Conservation (phyloP, 2,329 filamentous ascomycete species). For the Tolypocladium pustulatum region DNA sequence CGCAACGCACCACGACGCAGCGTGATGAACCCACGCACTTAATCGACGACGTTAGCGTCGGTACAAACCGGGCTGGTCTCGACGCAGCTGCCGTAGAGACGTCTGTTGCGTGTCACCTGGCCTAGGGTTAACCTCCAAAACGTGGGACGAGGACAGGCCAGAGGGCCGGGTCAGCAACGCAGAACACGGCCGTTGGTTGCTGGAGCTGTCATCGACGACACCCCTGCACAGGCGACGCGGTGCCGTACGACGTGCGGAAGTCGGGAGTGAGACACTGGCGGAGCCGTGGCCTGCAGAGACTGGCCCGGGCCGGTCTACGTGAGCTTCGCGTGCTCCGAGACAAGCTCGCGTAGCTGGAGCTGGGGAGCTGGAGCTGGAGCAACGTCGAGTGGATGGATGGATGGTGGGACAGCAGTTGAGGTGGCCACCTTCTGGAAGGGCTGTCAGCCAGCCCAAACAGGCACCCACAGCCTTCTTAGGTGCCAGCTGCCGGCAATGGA, state of each 20-base stretch:
- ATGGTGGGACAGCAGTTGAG: neutral
- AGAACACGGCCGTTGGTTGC: neutral
- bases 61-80: conserved; percentile 1
- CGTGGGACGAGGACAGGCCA: neutral
- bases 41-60: neutral
- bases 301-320: too few species aligned
- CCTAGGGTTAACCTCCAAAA: neutral
- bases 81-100: neutral
- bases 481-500: neutral
- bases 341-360: neutral
- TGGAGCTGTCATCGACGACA: neutral
- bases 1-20: neutral
- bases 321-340: neutral
- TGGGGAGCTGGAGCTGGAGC: neutral
- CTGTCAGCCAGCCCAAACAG: neutral
- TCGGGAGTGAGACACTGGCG: neutral
- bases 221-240: neutral
- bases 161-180: neutral
- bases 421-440: neutral
- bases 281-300: neutral
- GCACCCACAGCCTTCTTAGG: neutral
- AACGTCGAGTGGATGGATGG: too few species aligned
- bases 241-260: neutral
- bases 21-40: neutral
- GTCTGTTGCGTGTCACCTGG: neutral